Base-by-base conservation (phyloP, 306 rosid species). In the Alnus glutinosa region DNA sequence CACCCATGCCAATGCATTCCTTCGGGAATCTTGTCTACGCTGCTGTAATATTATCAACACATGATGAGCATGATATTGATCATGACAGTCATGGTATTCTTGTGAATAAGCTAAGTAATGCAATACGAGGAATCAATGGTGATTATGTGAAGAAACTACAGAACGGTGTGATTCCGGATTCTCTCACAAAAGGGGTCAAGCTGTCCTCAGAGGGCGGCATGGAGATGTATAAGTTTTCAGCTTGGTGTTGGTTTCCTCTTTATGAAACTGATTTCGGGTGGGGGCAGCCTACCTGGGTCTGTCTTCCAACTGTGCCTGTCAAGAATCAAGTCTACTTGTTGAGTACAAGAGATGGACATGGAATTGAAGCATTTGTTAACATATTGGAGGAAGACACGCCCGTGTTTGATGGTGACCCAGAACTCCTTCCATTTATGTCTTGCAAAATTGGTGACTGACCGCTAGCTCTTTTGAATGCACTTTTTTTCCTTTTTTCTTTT, bases 91-190 rank as follows among this genome's bases (percentile, higher is more conserved):
- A 13, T 3, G 78, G 48, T 3, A 70, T 67, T 51, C 16, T 80
- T 47, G 76, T 16, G 5, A 7, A 15, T 15, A 23, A 46, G 54
- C 51, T 75, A 18, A 75, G 54, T 32, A 80, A 55, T 44, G 54
- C 55, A 36, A 47, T 55, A 15, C 18, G 18, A 34, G 15, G 23
- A 69, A 7, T 72, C n/a, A 48, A 62, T 54, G 54, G 14, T 11
- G 44, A 77, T 7, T 76, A 62, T 61, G 9, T 72, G 4, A 9
- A 55, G n/a, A 71, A 52, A 23, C 23, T 82, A 54, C 70, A 77
- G 0, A 46, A 70, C 16, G 54, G 10, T 61, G 64, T 9, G 7
- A 15, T 14, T 14, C 37, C 2, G 52, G 69, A 18, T 14, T 9
- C 4, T 16, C 55, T 5, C 13, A 44, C 3, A 72, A 77, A 71